Evolutionary conservation across 2,329 filamentous ascomycete species (phyloP).

Genomic region (Aspergillus sp.): DNA sequence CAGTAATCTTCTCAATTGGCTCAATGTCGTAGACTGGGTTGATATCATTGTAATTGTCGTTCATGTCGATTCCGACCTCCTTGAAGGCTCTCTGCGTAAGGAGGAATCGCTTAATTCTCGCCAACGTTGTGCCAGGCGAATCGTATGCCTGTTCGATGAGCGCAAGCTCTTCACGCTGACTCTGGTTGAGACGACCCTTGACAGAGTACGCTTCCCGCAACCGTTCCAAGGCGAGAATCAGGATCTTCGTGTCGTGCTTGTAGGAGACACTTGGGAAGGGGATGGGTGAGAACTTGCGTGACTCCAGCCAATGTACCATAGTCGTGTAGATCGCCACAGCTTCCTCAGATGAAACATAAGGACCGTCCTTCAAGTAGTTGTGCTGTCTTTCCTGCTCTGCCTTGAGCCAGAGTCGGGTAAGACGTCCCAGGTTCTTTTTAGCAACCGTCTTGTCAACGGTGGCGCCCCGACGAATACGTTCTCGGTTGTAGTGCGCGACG

Average conservation of each 20-base stretch:
- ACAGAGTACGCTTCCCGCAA: conserved; percentile 94
- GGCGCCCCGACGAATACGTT: conserved; percentile 89
- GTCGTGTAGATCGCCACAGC: conserved; percentile 98
- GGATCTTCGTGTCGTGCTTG: conserved; percentile 98
- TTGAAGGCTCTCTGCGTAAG: conserved; percentile 97
- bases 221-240: conserved; percentile 89
- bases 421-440: conserved; percentile 94
- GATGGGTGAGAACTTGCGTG: conserved; percentile 95
- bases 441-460: conserved; percentile 99
- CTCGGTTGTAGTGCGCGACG: conserved; percentile 96
- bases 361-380: conserved; percentile 99
- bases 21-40: conserved; percentile 99
- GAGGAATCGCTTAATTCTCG: conserved; percentile 94
- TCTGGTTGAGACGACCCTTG: conserved; percentile 93
- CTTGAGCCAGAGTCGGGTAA: conserved; percentile 95
- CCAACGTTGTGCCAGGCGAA: conserved; percentile 88
- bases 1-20: conserved; percentile 98
- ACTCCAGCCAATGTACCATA: conserved; percentile 97
- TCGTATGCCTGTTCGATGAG: conserved; percentile 98
- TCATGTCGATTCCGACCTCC: conserved; percentile 99
- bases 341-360: conserved; percentile 96
- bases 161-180: conserved; percentile 90
- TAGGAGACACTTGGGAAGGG: conserved; percentile 98
- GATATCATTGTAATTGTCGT: conserved; percentile 98
- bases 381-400: conserved; percentile 97